These are phyloP conservation scores for Solanum tacnaense DNA, from an alignment of 257 asterid genomes.

Conservation along the genomic window DNA sequence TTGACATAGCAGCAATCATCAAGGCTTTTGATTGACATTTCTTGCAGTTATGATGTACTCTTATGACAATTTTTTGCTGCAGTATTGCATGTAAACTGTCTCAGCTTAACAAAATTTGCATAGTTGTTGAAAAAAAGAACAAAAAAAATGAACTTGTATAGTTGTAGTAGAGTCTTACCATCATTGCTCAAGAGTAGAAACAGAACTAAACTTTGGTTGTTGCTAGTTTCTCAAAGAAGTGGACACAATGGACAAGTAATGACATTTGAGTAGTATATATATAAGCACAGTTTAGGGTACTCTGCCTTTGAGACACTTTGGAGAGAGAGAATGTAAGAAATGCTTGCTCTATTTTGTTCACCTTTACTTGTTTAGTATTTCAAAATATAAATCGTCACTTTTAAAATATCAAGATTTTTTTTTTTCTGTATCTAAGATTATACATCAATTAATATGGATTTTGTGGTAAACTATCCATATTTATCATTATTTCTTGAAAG, in stretches of 20 bases:
- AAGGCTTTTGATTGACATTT: slow-evolving; percentile 37
- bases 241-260: neutral
- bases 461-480: neutral
- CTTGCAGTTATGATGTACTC: slow-evolving; percentile 20
- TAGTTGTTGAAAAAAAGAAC: neutral
- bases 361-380: neutral
- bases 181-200: neutral
- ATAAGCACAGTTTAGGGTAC: neutral
- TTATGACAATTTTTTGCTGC: slow-evolving; percentile 27
- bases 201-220: neutral
- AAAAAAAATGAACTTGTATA: neutral
- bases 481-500: neutral
- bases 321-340: neutral
- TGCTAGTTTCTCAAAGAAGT: neutral
- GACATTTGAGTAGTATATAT: neutral
- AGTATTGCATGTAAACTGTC: neutral
- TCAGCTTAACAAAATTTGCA: neutral
- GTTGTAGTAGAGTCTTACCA: neutral
- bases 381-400: too few species aligned
- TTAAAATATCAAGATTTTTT: too few species aligned
- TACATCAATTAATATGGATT: neutral
- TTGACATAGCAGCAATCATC: slow-evolving; percentile 37
- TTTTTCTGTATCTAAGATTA: too few species aligned
- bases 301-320: neutral
- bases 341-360: neutral